phyloP scores from a whole-genome alignment of 2,329 filamentous ascomycete species.

The Xylariaceae sp. region DNA sequence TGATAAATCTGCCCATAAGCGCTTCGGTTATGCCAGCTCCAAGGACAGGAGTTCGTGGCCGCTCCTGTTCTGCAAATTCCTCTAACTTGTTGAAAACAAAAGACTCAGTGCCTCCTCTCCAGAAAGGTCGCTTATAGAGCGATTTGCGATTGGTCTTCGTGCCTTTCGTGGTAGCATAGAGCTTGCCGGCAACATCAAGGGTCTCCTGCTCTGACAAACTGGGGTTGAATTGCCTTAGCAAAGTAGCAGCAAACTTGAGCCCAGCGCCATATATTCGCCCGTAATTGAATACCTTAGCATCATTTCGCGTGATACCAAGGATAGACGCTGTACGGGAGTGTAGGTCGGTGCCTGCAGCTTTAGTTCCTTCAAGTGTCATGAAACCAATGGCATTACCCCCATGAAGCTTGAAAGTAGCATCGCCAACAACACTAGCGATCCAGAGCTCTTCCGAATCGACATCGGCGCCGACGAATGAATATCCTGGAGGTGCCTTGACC shows the following conservation, averaged over 20 bases:
- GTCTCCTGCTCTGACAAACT: constrained; percentile 81
- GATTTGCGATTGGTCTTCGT: constrained; percentile 78
- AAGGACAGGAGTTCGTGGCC: constrained; percentile 87
- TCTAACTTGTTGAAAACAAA: constrained; percentile 99
- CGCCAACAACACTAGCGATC: constrained; percentile 95
- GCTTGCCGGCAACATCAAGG: constrained; percentile 72
- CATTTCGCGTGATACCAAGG: constrained; percentile 89
- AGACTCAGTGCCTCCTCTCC: constrained; percentile 94
- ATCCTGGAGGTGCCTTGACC: constrained; percentile 89
- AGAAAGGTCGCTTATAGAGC: constrained; percentile 80
- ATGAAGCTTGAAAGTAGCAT: constrained; percentile 92
- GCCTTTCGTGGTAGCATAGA: constrained; percentile 92
- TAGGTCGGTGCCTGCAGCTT: constrained; percentile 90
- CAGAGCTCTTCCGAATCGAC: constrained; percentile 97
- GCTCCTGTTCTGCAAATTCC: constrained; percentile 95
- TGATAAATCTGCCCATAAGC: constrained; percentile 85
- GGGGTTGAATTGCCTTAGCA: constrained; percentile 94
- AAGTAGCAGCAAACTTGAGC: constrained; percentile 86
- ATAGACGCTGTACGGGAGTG: constrained; percentile 94
- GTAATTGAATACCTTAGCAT: constrained; percentile 98
- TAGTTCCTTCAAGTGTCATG: constrained; percentile 97
- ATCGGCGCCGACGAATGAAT: constrained; percentile 94
- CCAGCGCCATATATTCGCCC: constrained; percentile 99
- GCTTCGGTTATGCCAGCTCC: constrained; percentile 97
- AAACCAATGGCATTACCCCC: constrained; percentile 98